phyloP scores from a whole-genome alignment of 2,329 filamentous ascomycete genomes.

The Phyllosticta capitalensis region DNA sequence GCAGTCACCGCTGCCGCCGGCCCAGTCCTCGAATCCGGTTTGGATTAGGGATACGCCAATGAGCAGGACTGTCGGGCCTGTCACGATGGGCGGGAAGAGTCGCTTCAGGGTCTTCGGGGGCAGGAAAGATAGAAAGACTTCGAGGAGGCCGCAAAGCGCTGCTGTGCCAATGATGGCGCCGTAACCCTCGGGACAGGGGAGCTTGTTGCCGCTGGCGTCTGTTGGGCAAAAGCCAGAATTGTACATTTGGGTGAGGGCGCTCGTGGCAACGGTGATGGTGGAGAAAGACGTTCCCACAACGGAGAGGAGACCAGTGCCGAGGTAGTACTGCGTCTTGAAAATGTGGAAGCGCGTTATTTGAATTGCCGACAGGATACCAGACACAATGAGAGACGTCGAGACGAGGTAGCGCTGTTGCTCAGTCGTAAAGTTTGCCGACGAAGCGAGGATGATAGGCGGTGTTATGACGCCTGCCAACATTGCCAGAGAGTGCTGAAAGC shows the following conservation, averaged over 20 bases:
- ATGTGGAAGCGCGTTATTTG: constrained; percentile 74
- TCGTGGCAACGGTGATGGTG: constrained; percentile 63
- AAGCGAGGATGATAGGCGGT: constrained; percentile 63
- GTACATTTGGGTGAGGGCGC: constrained; percentile 71
- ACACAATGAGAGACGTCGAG: constrained; percentile 69
- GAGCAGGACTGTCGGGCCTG: constrained; percentile 56
- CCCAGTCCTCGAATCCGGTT: constrained; percentile 68
- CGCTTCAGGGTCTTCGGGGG: constrained; percentile 58
- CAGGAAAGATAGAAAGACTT: constrained; percentile 66
- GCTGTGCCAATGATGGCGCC: constrained; percentile 63
- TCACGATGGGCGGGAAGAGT: constrained; percentile 70
- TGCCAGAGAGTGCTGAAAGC: constrained; percentile 68
- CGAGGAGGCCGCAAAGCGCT: constrained; percentile 43
- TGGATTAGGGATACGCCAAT: constrained; percentile 67
- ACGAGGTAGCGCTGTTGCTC: constrained; percentile 66
- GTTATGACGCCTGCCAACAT: constrained; percentile 64
- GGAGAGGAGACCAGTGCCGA: constrained; percentile 65
- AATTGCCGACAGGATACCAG: constrained; percentile 61
- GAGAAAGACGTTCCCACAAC: constrained; percentile 73
- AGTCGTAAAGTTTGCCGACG: constrained; percentile 49
- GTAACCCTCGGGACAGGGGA: constrained; percentile 69
- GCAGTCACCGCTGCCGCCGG: constrained; percentile 58
- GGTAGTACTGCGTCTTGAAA: constrained; percentile 54
- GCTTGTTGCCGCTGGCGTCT: constrained; percentile 50
- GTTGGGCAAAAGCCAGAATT: constrained; percentile 56